phyloP scores from a whole-genome alignment of 2,329 filamentous ascomycete species.

The Fusarium graminum region DNA sequence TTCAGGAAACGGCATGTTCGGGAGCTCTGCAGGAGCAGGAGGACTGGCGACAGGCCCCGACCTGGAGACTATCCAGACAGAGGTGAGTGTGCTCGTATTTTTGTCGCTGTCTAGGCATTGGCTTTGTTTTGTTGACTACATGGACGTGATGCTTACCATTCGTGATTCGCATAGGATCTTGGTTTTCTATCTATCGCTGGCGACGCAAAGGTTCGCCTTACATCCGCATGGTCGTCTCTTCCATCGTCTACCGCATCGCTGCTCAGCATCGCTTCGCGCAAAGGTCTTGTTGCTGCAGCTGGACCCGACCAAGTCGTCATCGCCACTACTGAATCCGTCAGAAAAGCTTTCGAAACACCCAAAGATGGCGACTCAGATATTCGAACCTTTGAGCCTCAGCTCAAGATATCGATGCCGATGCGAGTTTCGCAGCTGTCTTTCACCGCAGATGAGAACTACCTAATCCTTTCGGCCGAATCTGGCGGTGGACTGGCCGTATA shows the following conservation, averaged over 20 bases:
- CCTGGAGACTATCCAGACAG: constrained; percentile 83
- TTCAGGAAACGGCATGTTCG: constrained; percentile 60
- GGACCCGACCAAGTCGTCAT: constrained; percentile 84
- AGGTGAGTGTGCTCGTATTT: constrained; percentile 65
- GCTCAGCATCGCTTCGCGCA: constrained; percentile 82
- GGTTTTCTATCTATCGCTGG: constrained; percentile 85
- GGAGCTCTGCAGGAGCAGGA: constrained; percentile 56
- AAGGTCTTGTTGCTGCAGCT: constrained; percentile 87
- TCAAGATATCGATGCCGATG: constrained; percentile 77
- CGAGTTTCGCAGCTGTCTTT: constrained; percentile 91
- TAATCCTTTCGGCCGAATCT: constrained; percentile 84
- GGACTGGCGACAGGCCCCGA: constrained; percentile 68
- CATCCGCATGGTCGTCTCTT: constrained; percentile 80
- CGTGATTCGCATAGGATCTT: constrained; percentile 66
- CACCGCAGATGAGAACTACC: constrained; percentile 86
- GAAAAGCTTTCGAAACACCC: constrained; percentile 76
- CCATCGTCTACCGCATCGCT: constrained; percentile 85
- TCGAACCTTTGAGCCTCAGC: constrained; percentile 78
- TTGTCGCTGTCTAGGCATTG: constrained; percentile 3
- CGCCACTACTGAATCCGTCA: constrained; percentile 80
- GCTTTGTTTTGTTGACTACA: constrained; percentile 34
- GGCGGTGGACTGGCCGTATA: constrained; percentile 89
- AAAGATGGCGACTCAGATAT: constrained; percentile 73
- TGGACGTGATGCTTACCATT: constrained; percentile 40
- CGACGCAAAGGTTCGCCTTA: constrained; percentile 85